Base-by-base conservation (phyloP, 2,329 filamentous ascomycete species). In the Pseudomassariella vexata region DNA sequence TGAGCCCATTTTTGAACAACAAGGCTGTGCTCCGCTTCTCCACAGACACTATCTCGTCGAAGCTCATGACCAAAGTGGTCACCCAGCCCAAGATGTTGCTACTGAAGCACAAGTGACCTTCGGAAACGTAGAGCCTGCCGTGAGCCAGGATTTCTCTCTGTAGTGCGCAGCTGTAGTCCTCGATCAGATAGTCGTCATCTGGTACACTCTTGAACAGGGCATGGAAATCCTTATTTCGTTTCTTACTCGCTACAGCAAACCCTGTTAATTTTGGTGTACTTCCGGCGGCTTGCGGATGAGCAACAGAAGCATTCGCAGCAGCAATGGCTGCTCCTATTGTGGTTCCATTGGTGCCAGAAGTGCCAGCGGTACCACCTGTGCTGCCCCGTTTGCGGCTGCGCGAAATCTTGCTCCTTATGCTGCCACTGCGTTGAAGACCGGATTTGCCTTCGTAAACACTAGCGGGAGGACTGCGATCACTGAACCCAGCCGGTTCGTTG, bases 81-180 rank as follows among this genome's bases (percentile, higher is more conserved):
- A 94, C 85, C 92, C 92, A 98, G 33, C 92, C 92, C 28, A 98
- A 76, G 44, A 98, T 98, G 55, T 98, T 98, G 66, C 92, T 96
- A 50, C 89, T 95, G 61, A 98, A 98, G 65, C 92, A 98, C 28
- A 98, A 78, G 54, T 98, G 90, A 9, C 90, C 89, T 62, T 98
- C 92, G 0, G 92, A 96, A 24, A 98, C 86, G 52, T 98, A 98
- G 10, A 98, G 72, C 24, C 92, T 77, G 5, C 92, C 92, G 46
- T 95, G 92, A 6, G 94, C 79, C 21, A 98, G 74, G 39, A 98
- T 98, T 53, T 98, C 94, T 44, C 89, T 79, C 58, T 98, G 92
- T 37, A 98, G 60, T 4, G 92, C 92, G 55, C 92, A 95, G 57
- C 92, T 95, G 58, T 96, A 98, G 57, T 98, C 92, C 54, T 98